phyloP scores from a whole-genome alignment of 225 moss, liverwort and hornwort genomes.

The Thuidium tamariscinum region DNA sequence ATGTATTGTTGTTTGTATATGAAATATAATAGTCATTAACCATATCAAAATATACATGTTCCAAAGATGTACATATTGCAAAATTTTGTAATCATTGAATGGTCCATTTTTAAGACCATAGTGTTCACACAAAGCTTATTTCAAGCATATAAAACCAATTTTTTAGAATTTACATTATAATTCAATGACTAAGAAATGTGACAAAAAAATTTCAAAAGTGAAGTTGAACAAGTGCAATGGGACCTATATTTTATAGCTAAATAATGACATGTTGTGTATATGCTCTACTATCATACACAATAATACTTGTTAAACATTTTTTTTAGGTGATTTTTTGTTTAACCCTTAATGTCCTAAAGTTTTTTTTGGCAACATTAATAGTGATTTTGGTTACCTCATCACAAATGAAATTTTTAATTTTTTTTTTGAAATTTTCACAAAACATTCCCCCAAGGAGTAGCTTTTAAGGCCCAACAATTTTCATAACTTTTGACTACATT shows the following conservation, averaged over 20 bases:
- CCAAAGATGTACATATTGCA: rapidly evolving
- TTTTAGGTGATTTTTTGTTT: neutral
- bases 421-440: no score
- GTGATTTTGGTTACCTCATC: no score
- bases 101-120: neutral
- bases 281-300: rapidly evolving
- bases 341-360: no score
- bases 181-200: neutral
- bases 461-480: no score
- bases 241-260: neutral
- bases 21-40: neutral
- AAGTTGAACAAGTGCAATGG: rapidly evolving
- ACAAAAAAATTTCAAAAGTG: rapidly evolving
- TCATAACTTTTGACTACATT: no score
- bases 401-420: no score
- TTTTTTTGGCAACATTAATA: no score
- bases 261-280: rapidly evolving
- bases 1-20: neutral
- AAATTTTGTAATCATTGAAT: neutral
- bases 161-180: neutral
- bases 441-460: no score
- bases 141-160: neutral
- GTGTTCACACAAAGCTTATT: neutral
- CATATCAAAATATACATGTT: neutral
- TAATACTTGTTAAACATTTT: neutral